Conservation (phyloP, 306 rosid species). For the Cucumis melo region DNA sequence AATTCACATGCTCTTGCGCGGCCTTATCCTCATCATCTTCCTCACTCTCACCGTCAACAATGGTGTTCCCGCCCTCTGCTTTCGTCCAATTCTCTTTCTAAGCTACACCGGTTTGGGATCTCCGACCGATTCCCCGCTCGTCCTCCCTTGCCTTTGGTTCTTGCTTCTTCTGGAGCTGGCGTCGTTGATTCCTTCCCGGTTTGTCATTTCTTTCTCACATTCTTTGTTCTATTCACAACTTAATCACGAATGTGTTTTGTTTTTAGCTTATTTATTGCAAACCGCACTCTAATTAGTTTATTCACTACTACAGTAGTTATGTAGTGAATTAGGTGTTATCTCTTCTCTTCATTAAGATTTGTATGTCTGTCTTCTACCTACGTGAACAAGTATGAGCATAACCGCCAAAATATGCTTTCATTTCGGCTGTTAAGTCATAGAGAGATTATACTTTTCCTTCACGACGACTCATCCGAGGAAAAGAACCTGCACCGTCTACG, state of each 20-base stretch:
- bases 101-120: conserved; percentile 13
- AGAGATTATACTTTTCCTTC: neutral
- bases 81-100: neutral
- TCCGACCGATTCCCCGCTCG: conserved; percentile 6
- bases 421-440: neutral
- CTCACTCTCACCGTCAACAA: neutral
- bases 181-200: conserved; percentile 38
- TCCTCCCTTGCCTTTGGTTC: neutral
- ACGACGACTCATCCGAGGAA: neutral
- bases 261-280: neutral
- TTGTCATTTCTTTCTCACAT: neutral
- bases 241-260: neutral
- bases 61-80: neutral
- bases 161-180: conserved; percentile 20
- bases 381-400: neutral
- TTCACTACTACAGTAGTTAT: too few species aligned
- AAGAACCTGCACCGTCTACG: neutral
- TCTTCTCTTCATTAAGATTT: neutral
- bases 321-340: neutral
- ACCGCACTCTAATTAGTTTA: neutral
- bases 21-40: conserved; percentile 1
- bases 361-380: neutral
- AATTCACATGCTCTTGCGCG: conserved; percentile 13
- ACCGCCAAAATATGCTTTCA: neutral
- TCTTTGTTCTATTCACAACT: neutral